Evolutionary conservation across 768 basidiomycete species (phyloP).

Genomic region (Lactarius tabidus): DNA sequence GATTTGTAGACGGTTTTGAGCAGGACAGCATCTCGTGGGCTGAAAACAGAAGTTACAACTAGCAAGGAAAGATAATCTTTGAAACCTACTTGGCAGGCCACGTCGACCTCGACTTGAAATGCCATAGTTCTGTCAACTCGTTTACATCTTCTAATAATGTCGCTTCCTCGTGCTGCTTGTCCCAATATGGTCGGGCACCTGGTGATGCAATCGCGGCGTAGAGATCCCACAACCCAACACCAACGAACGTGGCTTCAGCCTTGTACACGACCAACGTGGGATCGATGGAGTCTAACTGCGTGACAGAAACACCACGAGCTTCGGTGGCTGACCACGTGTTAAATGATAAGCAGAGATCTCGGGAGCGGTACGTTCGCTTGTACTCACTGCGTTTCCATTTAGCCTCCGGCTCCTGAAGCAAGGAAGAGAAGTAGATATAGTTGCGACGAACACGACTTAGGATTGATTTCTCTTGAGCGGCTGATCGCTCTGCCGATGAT

Average conservation of each 20-base stretch:
- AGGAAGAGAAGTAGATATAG: slow-evolving; percentile 97
- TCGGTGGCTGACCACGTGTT: slow-evolving; percentile 58
- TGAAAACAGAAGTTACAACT: slow-evolving; percentile 31
- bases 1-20: slow-evolving; percentile 97
- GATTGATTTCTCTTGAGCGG: slow-evolving; percentile 77
- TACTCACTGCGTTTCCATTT: slow-evolving; percentile 88
- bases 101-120: slow-evolving; percentile 83
- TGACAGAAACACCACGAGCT: slow-evolving; percentile 84
- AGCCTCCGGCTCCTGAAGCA: slow-evolving; percentile 95
- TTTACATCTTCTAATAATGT: slow-evolving; percentile 84
- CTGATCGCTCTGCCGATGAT: slow-evolving; percentile 44
- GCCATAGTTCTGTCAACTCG: slow-evolving; percentile 90
- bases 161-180: slow-evolving; percentile 86
- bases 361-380: slow-evolving; percentile 16
- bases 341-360: slow-evolving; percentile 13
- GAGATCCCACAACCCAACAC: slow-evolving; percentile 92
- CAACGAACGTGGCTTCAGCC: slow-evolving; percentile 96
- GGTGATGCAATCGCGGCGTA: slow-evolving; percentile 85
- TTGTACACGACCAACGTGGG: slow-evolving; percentile 94
- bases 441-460: slow-evolving; percentile 81
- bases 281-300: slow-evolving; percentile 95
- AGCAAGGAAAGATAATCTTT: slow-evolving; percentile 20
- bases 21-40: slow-evolving; percentile 85
- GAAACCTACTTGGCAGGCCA: slow-evolving; percentile 86
- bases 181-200: slow-evolving; percentile 81